Evolutionary conservation across 1,139 yeast species (phyloP), one percentile per base, ranked within the genome.

Genomic region (Kurtzmaniella natalensis): DNA sequence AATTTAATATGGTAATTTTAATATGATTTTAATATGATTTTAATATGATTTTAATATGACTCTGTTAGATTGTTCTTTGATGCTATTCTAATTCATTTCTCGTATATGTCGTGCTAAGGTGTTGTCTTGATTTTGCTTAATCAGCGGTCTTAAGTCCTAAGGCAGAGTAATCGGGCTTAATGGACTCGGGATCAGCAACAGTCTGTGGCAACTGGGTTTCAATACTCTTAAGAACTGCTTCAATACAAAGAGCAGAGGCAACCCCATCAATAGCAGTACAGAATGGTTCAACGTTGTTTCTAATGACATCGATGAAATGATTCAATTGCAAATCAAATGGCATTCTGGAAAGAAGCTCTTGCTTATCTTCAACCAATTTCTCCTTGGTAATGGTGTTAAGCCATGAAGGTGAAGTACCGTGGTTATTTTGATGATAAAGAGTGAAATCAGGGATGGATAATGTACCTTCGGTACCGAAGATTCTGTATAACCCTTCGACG

Each of bases 311-410:
- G 18, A 63, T 54, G 38, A 65, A 64, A 43, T 64, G 70, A 35
- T 57, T 52, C 37, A 66, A 48, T 43, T 66, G 72, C 14, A 59
- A 50, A 37, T 65, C 70, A 45, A 67, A 66, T 2, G 70, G 70
- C 30, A 51, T 45, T 22, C 46, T 43, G 1, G 45, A 28, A 9
- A 37, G 29, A 8, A 55, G 36, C 1, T 32, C 28, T 2, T 43
- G 33, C 3, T 37, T 18, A 30, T 52, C 44, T 7, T 39, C 34
- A 4, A 46, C 37, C 15, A 48, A 33, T 13, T 46, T 37, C 34
- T 41, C 43, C 22, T 37, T 36, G 8, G 19, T 20, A 24, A 35
- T 30, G 7, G 36, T 30, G 14, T 31, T 30, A 17, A 35, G 23
- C 38, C 38, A 35, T 9, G 37, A 35, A 17, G 38, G 36, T 14